Base-by-base conservation (phyloP, 2,329 filamentous ascomycete species). In the Aspergillus felis region DNA sequence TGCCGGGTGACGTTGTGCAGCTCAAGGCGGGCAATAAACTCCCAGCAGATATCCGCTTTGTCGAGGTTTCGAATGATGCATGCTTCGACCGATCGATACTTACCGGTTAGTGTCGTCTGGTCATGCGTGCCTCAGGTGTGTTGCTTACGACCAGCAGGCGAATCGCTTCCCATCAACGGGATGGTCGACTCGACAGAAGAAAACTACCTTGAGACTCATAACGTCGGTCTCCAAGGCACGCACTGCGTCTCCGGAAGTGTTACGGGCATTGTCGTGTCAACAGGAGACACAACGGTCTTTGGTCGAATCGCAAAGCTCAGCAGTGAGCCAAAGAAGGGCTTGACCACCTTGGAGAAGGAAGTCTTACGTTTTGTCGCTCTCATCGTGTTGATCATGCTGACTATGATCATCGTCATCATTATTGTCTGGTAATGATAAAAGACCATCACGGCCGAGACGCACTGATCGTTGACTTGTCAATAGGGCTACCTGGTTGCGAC, bases 151-250 rank as follows among this genome's bases (percentile, higher is more conserved):
- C 48, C 84, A 87, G 76, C 84, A 82, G 87, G 87, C 53, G 87
- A 89, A 78, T 87, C 88, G 2, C 76, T 83, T 8, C 87, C 88
- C 1, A 74, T 91, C 5, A 74, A 82, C 3, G 88, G 82, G 2
- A 82, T 84, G 0, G 79, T 88, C 14, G 81, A 89, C n/a, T 83
- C 81, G 0, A 87, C 85, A 0, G 87, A 91, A 65, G 78, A 82
- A 42, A 91, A 91, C 70, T 91, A 90, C 66, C 83, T 92, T 29
- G 89, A 92, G 68, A 92, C 88, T 3, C 83, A 84, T 53, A 88
- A 86, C 64, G 90, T 92, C 54, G 89, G 88, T 24, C 79, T 92
- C 9, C 88, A 91, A 68, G 89, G 90, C n/a, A 91, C 89, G 0
- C 88, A 92, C 66, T 91, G 88, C 63, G 84, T 89, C 3, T 86